These are phyloP conservation scores for Mycena sanguinolenta DNA, from an alignment of 768 basidiomycete genomes.

Conservation along the genomic window DNA sequence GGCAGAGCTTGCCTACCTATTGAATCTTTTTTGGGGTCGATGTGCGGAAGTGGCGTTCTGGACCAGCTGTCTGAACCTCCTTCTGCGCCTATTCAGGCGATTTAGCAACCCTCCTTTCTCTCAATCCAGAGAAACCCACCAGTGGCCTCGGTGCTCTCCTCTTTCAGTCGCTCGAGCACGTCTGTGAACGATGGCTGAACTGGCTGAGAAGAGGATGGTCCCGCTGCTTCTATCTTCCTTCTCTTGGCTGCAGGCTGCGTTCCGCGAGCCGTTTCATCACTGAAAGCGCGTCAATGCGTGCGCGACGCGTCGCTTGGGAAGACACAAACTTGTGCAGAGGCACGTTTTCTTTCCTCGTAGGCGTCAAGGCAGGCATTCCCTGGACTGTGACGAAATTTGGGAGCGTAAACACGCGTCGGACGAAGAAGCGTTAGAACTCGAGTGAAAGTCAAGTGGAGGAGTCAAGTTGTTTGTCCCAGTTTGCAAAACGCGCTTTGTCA, in stretches of 20 bases:
- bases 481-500: no score
- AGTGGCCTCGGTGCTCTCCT: constrained; percentile 58
- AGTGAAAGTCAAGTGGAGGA: background rate
- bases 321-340: constrained; percentile 23
- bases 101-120: constrained; percentile 1
- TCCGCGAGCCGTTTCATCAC: constrained; percentile 36
- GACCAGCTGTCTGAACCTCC: constrained; percentile 85
- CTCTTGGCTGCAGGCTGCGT: constrained; percentile 65
- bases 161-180: constrained; percentile 72
- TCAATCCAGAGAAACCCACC: constrained; percentile 50
- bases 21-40: constrained; percentile 73
- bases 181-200: constrained; percentile 71
- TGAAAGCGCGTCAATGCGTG: constrained; percentile 32
- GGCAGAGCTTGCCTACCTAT: constrained; percentile 66
- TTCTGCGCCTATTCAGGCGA: constrained; percentile 65
- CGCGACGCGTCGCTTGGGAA: constrained; percentile 21
- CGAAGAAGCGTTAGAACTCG: background rate
- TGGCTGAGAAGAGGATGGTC: constrained; percentile 56
- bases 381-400: background rate
- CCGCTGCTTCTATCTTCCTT: constrained; percentile 60
- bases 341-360: constrained; percentile 30
- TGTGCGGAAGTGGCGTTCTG: constrained; percentile 66
- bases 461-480: constrained; percentile 12
- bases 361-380: constrained; percentile 1
- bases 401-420: constrained; percentile 16